Base-by-base conservation (phyloP, 2,329 filamentous ascomycete species). In the Nemania sp. region DNA sequence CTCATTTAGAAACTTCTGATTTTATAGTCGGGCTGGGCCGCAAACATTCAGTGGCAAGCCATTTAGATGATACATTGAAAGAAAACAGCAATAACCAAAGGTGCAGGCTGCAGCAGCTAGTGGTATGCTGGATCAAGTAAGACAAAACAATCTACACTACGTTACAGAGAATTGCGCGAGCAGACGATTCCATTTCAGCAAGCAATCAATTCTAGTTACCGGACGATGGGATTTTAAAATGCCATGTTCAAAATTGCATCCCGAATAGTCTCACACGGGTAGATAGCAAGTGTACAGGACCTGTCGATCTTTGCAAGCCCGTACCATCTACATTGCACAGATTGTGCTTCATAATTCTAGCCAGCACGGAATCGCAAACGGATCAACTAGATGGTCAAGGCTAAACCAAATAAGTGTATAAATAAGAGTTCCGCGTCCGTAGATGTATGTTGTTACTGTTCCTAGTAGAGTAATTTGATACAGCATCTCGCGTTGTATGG, bases 221-320 rank as follows among this genome's bases (percentile, higher is more conserved):
- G n/a, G 26, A 42, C 19, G 22, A 57, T 57, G 55, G 55, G 44
- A 55, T 55, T 58, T 9, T 2, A 7, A 33, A 57, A 45, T 55
- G 22, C 55, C 55, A 54, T 58, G 30, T 36, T 31, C 3, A 31
- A 9, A 58, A 58, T 37, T 37, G 55, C 55, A 54, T 58, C 15
- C 12, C 28, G 20, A 24, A n/a, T 24, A 37, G 42, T 48, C 22
- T 47, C 39, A 47, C 34, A 30, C 43, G 46, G 41, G 24, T 17
- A 34, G 42, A 49, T 41, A 45, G 28, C n/a, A 14, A 12, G n/a
- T 9, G 28, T 41, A 45, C 17, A 24, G 39, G 30, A 20, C 11
- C 14, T 41, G 54, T 39, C 46, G 46, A 54, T 57, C 51, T 37
- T 37, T 43, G n/a, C n/a, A n/a, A 26, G 23, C 37, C 44, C 5